Evolutionary conservation across 768 basidiomycete genomes (phyloP).

Genomic region (Trametes punicea): DNA sequence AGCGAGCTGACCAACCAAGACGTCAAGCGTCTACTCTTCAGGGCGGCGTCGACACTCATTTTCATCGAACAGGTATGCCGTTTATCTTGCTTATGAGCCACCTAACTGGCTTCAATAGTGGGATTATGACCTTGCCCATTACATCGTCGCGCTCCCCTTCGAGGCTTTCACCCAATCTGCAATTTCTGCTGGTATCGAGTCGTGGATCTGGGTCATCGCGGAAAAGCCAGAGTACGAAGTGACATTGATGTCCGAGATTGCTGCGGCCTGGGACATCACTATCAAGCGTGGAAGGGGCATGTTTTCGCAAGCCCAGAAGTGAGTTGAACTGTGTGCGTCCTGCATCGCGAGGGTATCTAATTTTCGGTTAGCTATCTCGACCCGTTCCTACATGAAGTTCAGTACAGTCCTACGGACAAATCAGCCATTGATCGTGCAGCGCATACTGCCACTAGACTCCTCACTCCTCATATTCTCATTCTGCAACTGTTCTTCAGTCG

Average conservation of each 20-base stretch:
- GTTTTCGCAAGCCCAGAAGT: conserved; percentile 83
- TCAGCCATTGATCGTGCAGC: conserved; percentile 72
- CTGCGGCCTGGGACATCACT: conserved; percentile 83
- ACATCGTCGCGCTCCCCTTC: conserved; percentile 85
- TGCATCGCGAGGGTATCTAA: conserved; percentile 2
- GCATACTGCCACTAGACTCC: conserved; percentile 64
- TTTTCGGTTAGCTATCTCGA: conserved; percentile 65
- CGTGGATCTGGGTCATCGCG: conserved; percentile 95
- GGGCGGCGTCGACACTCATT: conserved; percentile 80
- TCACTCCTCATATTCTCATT: conserved; percentile 81
- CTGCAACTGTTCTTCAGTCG: conserved; percentile 88
- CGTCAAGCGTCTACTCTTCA: conserved; percentile 79
- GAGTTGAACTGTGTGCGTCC: conserved; percentile 36
- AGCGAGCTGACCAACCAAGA: conserved; percentile 78
- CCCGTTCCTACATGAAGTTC: conserved; percentile 82
- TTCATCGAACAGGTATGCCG: conserved; percentile 56
- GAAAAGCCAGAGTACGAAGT: conserved; percentile 82
- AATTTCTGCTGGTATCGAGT: conserved; percentile 84
- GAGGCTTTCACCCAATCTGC: conserved; percentile 85
- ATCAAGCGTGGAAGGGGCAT: conserved; percentile 77
- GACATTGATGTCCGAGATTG: conserved; percentile 78
- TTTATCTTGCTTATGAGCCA: neutral
- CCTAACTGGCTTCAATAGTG: conserved; percentile 43
- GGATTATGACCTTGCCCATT: conserved; percentile 82
- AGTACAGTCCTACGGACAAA: conserved; percentile 89